A percentile compares a stretch with the other conserved stretches of the same genome.
These are phyloP conservation scores for Colletotrichum sp. DNA, from an alignment of 2,329 filamentous ascomycete species.

Conservation along the genomic window DNA sequence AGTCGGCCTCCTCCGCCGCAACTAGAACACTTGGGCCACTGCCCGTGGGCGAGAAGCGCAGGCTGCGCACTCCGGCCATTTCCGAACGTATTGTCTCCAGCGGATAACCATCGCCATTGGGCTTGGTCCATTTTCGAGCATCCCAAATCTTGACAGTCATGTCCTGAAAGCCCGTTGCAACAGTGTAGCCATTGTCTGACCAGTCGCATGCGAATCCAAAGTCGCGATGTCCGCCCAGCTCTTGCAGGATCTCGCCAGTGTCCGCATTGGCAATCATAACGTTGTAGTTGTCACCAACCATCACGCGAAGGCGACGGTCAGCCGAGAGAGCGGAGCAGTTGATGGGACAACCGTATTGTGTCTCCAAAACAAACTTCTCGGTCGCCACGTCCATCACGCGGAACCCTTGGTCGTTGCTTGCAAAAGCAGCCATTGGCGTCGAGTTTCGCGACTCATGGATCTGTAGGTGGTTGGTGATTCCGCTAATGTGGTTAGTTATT, in stretches of 20 bases:
- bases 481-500: slow-evolving; percentile 53
- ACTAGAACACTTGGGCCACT: slow-evolving; percentile 71
- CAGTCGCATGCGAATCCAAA: slow-evolving; percentile 81
- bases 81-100: slow-evolving; percentile 64
- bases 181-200: slow-evolving; percentile 77
- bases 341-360: slow-evolving; percentile 63
- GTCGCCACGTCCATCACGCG: slow-evolving; percentile 64
- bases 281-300: slow-evolving; percentile 73
- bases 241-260: slow-evolving; percentile 61
- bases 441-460: slow-evolving; percentile 59
- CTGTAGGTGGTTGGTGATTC: slow-evolving; percentile 71
- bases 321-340: slow-evolving; percentile 79
- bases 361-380: slow-evolving; percentile 61
- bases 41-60: slow-evolving; percentile 76
- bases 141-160: slow-evolving; percentile 78
- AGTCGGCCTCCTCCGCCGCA: slow-evolving; percentile 78
- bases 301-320: slow-evolving; percentile 71
- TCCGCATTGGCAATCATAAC: slow-evolving; percentile 74
- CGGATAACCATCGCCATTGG: slow-evolving; percentile 50
- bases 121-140: slow-evolving; percentile 69
- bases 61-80: slow-evolving; percentile 71
- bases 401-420: slow-evolving; percentile 66
- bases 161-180: slow-evolving; percentile 81
- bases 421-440: slow-evolving; percentile 61
- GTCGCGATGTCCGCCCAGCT: slow-evolving; percentile 69